Evolutionary conservation across 345 rosid genomes (phyloP), one percentile per base, ranked within the genome.

Genomic region (Salix arbutifolia): DNA sequence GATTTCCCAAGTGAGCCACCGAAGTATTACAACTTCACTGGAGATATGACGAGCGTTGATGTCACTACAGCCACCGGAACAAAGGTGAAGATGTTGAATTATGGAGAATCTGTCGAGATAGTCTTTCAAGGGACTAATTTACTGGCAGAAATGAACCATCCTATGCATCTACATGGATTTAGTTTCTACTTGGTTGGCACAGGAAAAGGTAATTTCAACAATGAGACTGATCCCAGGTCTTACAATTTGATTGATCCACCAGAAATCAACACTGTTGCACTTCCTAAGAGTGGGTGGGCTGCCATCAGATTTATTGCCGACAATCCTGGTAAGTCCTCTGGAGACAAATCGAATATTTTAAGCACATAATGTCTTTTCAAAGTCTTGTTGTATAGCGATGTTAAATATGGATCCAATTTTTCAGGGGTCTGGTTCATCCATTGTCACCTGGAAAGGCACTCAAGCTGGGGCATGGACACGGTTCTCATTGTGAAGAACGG

Each of bases 171-270:
- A 3, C 90, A 87, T 48, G 89, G 87, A 2, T 79, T 42, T 52
- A 84, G 83, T 79, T 84, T 87, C 82, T 87, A 81, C 72, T 64
- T 87, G 70, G 88, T 87, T 26, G 90, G 90, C 4, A 68, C 37
- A 10, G 87, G 83, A 2, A 4, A 19, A 2, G 90, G 88, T 42
- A 85, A 85, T 62, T 87, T 83, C 72, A 68, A 87, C 76, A 53
- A 72, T 3, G 21, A 0, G 0, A 82, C 78, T 4, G 73, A 77
- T 58, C 86, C 86, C 11, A n/a, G 17, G 3, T 16, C 64, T 12
- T 86, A 78, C 46, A 86, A 86, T 46, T 52, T 82, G 70, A 35
- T 52, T 25, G 88, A 87, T 38, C 90, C 90, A 6, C 90, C 88
- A 0, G 70, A 69, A 26, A 37, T 79, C 6, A 87, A 85, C 79